Base-by-base conservation (phyloP, 192 early-diverging fungal species). In the Physocladia obscura region DNA sequence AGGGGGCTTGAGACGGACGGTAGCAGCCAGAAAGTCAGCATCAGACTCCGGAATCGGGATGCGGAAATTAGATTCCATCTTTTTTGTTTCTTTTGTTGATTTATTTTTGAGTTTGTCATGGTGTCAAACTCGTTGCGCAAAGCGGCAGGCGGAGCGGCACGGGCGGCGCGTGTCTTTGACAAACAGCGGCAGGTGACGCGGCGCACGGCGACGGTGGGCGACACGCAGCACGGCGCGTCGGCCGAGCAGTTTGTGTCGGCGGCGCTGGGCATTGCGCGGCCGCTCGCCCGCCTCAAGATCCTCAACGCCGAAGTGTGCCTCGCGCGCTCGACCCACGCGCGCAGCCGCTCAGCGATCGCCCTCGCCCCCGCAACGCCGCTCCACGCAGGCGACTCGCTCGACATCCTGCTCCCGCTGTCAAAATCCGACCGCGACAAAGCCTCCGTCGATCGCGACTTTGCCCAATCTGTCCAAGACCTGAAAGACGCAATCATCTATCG, bases 311-410 rank as follows among this genome's bases (percentile, higher is more conserved):
- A 81, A 64, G 74, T 68, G 1, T 44, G 40, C 40, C 38, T 65
- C 19, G 13, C 19, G 15, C 69, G 73, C 5, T 69, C 69, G 8
- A 49, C 74, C 51, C 79, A 81, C 55, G 75, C 76, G 4, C 69
- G 65, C 11, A 70, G 54, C 52, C n/a, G 54, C 21, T 21, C 26
- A 2, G 19, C 19, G 15, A 24, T 15, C 34, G 13, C n/a, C 2
- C 37, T 61, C 59, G 63, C 62, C 19, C 62, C 73, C 79, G 76
- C 2, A 44, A 47, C 24, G 70, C 69, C 5, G 26, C 39, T 81
- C 21, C 49, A 78, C 58, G 76, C 79, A 5, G 79, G 74, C 22
- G 79, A 81, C 60, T 51, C 58, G 8, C 76, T 81, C 31, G 59
- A 78, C 13, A 74, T 78, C 1, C 29, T 64, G 13, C 44, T 77